Evolutionary conservation across 2,329 filamentous ascomycete genomes (phyloP), one percentile per base, ranked within the genome.

Genomic region (Colletotrichum tropicale): DNA sequence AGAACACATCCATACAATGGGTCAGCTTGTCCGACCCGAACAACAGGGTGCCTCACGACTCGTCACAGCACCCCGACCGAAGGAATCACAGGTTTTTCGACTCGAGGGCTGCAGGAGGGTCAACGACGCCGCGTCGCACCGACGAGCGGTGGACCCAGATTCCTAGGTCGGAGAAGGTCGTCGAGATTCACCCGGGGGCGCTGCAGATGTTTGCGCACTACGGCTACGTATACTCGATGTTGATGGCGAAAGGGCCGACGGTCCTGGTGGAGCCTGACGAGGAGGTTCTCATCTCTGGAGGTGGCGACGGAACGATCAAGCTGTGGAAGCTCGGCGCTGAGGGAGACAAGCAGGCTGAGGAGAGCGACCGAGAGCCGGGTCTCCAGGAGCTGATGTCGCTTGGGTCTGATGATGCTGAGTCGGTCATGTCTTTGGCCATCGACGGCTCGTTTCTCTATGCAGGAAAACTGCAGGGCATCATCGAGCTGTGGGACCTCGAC

Each of bases 1-100:
- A 98, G 82, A 98, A 98, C 82, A 97, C 96, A 9, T 95, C 94
- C 52, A 97, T 98, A 68, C 96, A 98, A 88, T 99, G 97, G 97
- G 94, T 95, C 80, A 90, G 93, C 78, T 86, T 98, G 71, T 91
- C 91, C 79, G 91, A 95, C 77, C 90, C 91, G 28, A 87, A 89
- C 34, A 85, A 89, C 26, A 87, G 89, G 78, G 94, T 90, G 21
- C 86, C 88, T 6, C 92, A 91, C 67, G 91, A 91, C 75, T 92
- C 92, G 10, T 89, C 91, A 12, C 91, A 91, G 56, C 95, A 96
- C 78, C 94, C 94, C 1, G 93, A 94, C 38, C 91, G 93, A 76
- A 90, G 95, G 52, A 94, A 94, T 76, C 95, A 98, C 83, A 91
- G 94, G 28, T 98, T 98, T 87, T 98, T 98, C 82, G 96, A 98